Conservation (phyloP, 2,329 filamentous ascomycete species). For the Verticillium isaacii region DNA sequence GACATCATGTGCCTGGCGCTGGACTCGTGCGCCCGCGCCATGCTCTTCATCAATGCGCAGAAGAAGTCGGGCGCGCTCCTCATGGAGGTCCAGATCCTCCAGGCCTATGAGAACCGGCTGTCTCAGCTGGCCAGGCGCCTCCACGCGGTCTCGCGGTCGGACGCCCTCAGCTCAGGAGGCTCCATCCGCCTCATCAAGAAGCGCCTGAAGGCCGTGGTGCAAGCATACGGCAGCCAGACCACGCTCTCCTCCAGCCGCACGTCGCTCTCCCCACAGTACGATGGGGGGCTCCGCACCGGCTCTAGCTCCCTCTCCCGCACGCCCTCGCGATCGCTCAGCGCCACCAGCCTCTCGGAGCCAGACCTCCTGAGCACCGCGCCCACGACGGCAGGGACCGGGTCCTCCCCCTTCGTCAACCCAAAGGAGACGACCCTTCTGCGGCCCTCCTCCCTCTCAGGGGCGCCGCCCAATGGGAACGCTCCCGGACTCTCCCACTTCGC, state of each 20-base stretch:
- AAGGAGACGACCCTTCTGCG: slow-evolving; percentile 11
- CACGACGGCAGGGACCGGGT: slow-evolving; percentile 9
- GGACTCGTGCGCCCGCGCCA: slow-evolving; percentile 24
- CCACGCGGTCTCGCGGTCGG: slow-evolving; percentile 20
- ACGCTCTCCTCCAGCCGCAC: slow-evolving; percentile 8
- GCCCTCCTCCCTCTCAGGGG: slow-evolving; percentile 13
- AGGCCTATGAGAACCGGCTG: slow-evolving; percentile 18
- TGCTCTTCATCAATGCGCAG: slow-evolving; percentile 18
- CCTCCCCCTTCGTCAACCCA: slow-evolving; percentile 10
- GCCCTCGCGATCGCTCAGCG: slow-evolving; percentile 7
- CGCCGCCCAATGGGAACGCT: too few relatives aligned
- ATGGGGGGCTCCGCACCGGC: background rate
- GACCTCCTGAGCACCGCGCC: slow-evolving; percentile 11
- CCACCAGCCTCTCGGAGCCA: slow-evolving; percentile 1
- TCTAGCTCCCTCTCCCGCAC: slow-evolving; percentile 17
- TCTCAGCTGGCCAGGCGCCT: slow-evolving; percentile 18
- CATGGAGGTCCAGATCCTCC: slow-evolving; percentile 14
- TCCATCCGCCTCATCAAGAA: slow-evolving; percentile 19
- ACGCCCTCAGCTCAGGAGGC: slow-evolving; percentile 19
- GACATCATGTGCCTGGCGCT: slow-evolving; percentile 22
- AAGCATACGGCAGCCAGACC: slow-evolving; percentile 8
- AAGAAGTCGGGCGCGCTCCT: slow-evolving; percentile 10
- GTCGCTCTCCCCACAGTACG: slow-evolving; percentile 12
- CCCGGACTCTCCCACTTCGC: too few relatives aligned
- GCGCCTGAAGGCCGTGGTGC: slow-evolving; percentile 21